phyloP scores from a whole-genome alignment of 78 protist species.

The Dictyostelium firmibasis region DNA sequence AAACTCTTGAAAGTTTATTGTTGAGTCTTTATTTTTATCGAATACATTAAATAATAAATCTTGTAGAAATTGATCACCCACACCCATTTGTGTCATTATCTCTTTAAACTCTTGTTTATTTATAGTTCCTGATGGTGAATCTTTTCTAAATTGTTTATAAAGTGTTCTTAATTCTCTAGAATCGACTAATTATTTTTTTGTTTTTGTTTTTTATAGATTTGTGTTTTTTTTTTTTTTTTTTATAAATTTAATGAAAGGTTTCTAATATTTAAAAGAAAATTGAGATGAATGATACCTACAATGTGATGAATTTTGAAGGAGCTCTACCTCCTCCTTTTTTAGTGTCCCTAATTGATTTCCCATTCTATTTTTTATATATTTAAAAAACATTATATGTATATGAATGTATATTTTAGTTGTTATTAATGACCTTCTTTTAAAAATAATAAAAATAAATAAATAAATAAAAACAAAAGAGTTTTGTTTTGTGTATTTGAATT shows the following conservation, averaged over 20 bases:
- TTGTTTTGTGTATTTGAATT: too few species aligned
- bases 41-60: constrained; percentile 80
- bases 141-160: constrained; percentile 78
- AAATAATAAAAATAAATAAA: too few species aligned
- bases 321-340: constrained; percentile 66
- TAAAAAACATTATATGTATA: not conserved
- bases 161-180: constrained; percentile 67
- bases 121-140: constrained; percentile 77
- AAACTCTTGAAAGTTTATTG: constrained; percentile 83
- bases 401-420: not conserved
- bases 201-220: too few species aligned
- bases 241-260: not conserved
- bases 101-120: constrained; percentile 62
- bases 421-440: too few species aligned
- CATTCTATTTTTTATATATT: constrained; percentile 46
- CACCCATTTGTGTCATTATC: constrained; percentile 86
- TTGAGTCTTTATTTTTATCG: constrained; percentile 79
- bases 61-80: constrained; percentile 75
- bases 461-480: too few species aligned
- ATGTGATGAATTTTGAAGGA: constrained; percentile 35
- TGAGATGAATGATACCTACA: constrained; percentile 18
- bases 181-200: constrained; percentile 30
- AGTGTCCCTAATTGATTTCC: constrained; percentile 62
- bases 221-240: too few species aligned
- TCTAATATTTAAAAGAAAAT: not conserved